A percentile compares a stretch with the other conserved stretches of the same genome.
These are phyloP conservation scores for Pseudogymnoascus sp. DNA, from an alignment of 2,329 filamentous ascomycete species.

Conservation along the genomic window DNA sequence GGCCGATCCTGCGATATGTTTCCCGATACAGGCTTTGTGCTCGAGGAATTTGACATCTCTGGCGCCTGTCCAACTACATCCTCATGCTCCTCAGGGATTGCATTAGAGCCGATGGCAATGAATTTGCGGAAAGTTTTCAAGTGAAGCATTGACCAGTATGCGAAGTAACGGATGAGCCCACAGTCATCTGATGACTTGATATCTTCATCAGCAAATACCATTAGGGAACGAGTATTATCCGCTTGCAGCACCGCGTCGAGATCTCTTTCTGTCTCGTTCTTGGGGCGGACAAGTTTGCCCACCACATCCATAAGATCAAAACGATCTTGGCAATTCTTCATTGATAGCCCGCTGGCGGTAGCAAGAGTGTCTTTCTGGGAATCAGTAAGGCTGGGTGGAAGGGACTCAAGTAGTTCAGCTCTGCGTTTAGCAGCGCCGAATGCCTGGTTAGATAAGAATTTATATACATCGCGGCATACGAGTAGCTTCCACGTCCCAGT, in stretches of 20 bases:
- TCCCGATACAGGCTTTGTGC: background rate
- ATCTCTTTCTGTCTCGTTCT: background rate
- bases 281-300: background rate
- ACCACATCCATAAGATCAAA: constrained; percentile 13
- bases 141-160: constrained; percentile 46
- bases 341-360: constrained; percentile 20
- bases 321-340: constrained; percentile 20
- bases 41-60: background rate
- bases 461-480: constrained; percentile 20
- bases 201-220: constrained; percentile 39
- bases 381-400: constrained; percentile 14
- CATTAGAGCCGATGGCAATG: constrained; percentile 40
- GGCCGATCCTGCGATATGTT: background rate
- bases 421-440: constrained; percentile 23
- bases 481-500: constrained; percentile 18
- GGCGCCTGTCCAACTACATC: background rate
- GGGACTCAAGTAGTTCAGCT: constrained; percentile 17
- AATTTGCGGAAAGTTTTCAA: constrained; percentile 48
- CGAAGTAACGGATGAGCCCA: constrained; percentile 56
- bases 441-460: constrained; percentile 26
- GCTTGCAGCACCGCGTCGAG: constrained; percentile 20
- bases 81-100: background rate
- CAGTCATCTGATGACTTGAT: constrained; percentile 55
- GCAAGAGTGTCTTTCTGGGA: constrained; percentile 21
- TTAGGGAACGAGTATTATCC: constrained; percentile 29